phyloP scores from a whole-genome alignment of 148 eudicot genomes.

The Rhododendron ovatum region DNA sequence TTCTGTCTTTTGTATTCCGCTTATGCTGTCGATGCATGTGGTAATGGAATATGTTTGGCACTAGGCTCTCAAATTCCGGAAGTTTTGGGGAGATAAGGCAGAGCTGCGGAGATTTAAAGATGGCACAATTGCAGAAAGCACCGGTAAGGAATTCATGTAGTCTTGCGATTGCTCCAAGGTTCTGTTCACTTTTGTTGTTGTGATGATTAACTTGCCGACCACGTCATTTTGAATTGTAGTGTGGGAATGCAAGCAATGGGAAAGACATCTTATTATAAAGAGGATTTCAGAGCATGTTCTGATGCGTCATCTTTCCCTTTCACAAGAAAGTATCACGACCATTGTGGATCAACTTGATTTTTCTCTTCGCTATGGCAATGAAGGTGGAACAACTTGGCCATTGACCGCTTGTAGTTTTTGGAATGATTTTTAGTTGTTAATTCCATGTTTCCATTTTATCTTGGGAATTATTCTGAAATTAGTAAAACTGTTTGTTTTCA shows the following conservation, averaged over 20 bases:
- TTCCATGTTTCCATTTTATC: not conserved
- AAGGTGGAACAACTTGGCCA: conserved; percentile 39
- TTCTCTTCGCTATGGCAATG: conserved; percentile 48
- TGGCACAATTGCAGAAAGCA: conserved; percentile 82
- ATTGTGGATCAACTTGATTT: conserved; percentile 90
- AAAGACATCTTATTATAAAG: conserved; percentile 73
- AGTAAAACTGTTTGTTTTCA: conserved; percentile 21
- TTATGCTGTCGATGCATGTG: conserved; percentile 5
- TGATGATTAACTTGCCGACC: conserved; percentile 12
- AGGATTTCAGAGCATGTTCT: conserved; percentile 67
- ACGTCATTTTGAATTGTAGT: conserved; percentile 30
- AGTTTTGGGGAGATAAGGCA: conserved; percentile 92
- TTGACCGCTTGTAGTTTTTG: not conserved
- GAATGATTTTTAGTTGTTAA: not conserved
- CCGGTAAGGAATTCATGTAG: conserved; percentile 41
- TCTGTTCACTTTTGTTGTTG: not conserved
- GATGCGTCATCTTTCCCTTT: conserved; percentile 65
- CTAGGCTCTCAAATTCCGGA: conserved; percentile 63
- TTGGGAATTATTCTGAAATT: not conserved
- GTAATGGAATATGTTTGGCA: conserved; percentile 10
- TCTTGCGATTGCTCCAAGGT: conserved; percentile 2
- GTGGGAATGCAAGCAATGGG: conserved; percentile 77
- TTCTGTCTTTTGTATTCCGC: conserved; percentile 2
- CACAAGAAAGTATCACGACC: conserved; percentile 42
- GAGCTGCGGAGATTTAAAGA: conserved; percentile 73